Evolutionary conservation across 768 basidiomycete genomes (phyloP).

Genomic region (Hebeloma cylindrosporum): DNA sequence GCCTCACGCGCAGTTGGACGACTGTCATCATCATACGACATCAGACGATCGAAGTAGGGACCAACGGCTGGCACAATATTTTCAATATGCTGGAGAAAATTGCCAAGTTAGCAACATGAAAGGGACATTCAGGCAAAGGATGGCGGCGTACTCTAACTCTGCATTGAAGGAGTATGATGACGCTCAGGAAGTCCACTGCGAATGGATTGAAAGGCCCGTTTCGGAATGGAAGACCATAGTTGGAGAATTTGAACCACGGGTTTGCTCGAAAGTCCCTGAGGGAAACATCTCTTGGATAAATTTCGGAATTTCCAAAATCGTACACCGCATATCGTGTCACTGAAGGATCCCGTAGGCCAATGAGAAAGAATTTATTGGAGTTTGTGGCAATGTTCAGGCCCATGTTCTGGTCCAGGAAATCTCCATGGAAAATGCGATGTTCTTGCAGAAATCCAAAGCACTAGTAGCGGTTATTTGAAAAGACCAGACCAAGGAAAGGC

Average conservation of each 20-base stretch:
- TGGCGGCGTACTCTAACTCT: background rate
- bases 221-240: background rate
- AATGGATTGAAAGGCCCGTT: background rate
- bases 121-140: background rate
- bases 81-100: slow-evolving; percentile 2
- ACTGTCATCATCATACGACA: background rate
- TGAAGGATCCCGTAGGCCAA: slow-evolving; percentile 1
- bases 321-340: slow-evolving; percentile 3
- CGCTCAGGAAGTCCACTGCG: background rate
- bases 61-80: background rate
- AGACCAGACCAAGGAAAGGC: background rate
- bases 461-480: background rate
- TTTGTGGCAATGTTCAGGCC: slow-evolving; percentile 13
- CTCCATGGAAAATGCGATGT: slow-evolving; percentile 14
- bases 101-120: too few relatives aligned
- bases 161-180: background rate
- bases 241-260: background rate
- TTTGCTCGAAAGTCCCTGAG: background rate
- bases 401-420: slow-evolving; percentile 14
- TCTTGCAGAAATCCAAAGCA: slow-evolving; percentile 16
- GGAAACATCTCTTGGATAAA: background rate
- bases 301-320: slow-evolving; percentile 1
- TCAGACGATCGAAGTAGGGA: background rate
- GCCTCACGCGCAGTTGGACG: background rate
- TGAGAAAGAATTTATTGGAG: background rate